Evolutionary conservation across 257 asterid genomes (phyloP), one percentile per base, ranked within the genome.

Genomic region (Gentiana straminea): DNA sequence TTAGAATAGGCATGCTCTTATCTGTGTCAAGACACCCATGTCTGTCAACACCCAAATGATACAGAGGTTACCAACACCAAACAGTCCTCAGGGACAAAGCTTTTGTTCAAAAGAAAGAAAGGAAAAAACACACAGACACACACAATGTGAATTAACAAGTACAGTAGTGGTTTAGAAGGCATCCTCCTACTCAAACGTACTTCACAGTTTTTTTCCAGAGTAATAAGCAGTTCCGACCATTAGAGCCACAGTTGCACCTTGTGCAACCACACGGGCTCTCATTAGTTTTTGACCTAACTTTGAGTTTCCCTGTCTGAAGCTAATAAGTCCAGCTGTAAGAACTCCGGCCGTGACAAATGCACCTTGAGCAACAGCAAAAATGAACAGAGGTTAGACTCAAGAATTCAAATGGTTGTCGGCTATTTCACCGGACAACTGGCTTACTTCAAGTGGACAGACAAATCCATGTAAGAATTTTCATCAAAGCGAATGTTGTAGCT

Each of bases 241-340:
- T 56, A 91, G 68, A 2, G 95, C 97, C 58, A 87, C 97, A 1
- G 98, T 91, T 60, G 88, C 98, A 62, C 97, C 95, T 75, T 91
- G 97, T 33, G 76, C 98, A n/a, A 87, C 95, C 59, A 91, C 98
- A 60, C 96, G 96, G 73, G 97, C 97, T 63, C 96, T 75, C 96
- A 91, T 91, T 66, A 91, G 74, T 77, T 85, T 84, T 78, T 91
- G 98, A 53, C 97, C 97, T 74, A 87, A 62, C 6, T 69, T 73
- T 61, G 98, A 81, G 66, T 85, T 87, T 51, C 97, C 98, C 41
- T 71, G 82, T 69, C 73, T 74, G 84, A 91, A 91, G 75, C 98
- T 87, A 55, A 87, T 69, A 7, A 87, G 78, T 53, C 97, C 98
- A 13, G 95, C 98, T 7, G 88, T 76, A 0, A 92, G 95, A 62